Base-by-base conservation (phyloP, 805 yeast genomes). In the Candida montana region DNA sequence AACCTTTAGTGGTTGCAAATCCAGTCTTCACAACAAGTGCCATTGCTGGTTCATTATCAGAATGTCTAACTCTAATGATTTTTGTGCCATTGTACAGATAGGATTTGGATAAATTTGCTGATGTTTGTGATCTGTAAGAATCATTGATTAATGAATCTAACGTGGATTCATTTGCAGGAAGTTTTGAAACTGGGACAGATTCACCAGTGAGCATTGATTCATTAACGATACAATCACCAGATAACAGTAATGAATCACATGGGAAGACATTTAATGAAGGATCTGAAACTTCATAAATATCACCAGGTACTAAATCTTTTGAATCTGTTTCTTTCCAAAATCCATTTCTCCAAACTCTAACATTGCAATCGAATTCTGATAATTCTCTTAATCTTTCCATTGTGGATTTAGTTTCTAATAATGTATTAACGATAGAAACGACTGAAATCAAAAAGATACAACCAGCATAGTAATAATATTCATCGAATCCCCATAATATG, bases 201-300 rank as follows among this genome's bases (percentile, higher is more conserved):
- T 93, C 99, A 31, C 99, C 99, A 0, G 99, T 93, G 17, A 93
- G 71, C 96, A 93, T 93, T 6, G 97, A 85, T 59, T 93, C 99
- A 61, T 93, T 93, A n/a, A 93, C 84, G 41, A 93, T 89, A 58
- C 95, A 86, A 58, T 90, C 98, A 39, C 99, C 99, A 27, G 89
- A 77, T 16, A 91, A 64, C 37, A 93, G 68, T 11, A 93, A 62
- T 1, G 95, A 83, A 62, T 93, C 99, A 58, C 96, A 89, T 0
- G 99, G 99, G 36, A 91, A 71, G 1, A 74, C 54, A 4, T 68
- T 54, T 42, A 93, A 65, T 0, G 84, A 75, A 0, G 97, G 95
- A 55, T 90, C 97, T 2, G 89, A 81, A 28, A 93, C 78, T 64
- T 93, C 99, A 57, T 82, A 89, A 1, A 93, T 77, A 61, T 93